Percentiles rank a stretch among this genome's conserved stretches.
Conservation (phyloP, 495 filamentous ascomycete genomes). For the Penicillium lividum region DNA sequence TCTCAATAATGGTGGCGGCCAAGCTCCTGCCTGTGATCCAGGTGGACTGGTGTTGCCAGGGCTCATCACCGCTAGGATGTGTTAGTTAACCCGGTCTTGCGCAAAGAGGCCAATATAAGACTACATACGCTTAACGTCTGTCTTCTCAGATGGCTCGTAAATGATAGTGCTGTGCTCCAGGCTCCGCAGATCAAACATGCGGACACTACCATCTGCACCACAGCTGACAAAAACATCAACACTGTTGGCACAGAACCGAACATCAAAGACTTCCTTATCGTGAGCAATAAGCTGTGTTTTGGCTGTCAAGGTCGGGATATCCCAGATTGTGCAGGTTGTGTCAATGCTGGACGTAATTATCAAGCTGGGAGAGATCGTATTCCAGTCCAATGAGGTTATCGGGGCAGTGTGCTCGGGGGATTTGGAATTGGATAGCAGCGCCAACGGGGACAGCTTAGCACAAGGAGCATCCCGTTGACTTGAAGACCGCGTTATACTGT, state of each 20-base stretch:
- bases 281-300: slow-evolving; percentile 99
- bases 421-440: slow-evolving; percentile 94
- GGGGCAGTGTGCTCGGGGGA: slow-evolving; percentile 97
- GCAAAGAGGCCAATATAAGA: background rate
- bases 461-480: slow-evolving; percentile 64
- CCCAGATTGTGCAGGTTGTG: slow-evolving; percentile 99
- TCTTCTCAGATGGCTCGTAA: slow-evolving; percentile 91
- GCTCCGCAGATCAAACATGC: slow-evolving; percentile 98
- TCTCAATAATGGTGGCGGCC: slow-evolving; percentile 81
- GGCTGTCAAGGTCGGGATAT: slow-evolving; percentile 95
- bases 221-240: slow-evolving; percentile 98
- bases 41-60: slow-evolving; percentile 63
- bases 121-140: slow-evolving; percentile 68
- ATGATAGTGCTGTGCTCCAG: slow-evolving; percentile 99
- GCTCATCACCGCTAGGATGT: slow-evolving; percentile 37
- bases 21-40: slow-evolving; percentile 71
- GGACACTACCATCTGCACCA: slow-evolving; percentile 94
- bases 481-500: slow-evolving; percentile 71
- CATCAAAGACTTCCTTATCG: slow-evolving; percentile 98
- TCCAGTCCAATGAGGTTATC: slow-evolving; percentile 96
- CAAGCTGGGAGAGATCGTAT: slow-evolving; percentile 88
- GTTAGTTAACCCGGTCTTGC: slow-evolving; percentile 5
- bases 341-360: slow-evolving; percentile 99
- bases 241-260: slow-evolving; percentile 94
- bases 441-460: slow-evolving; percentile 90